Conservation (phyloP, 345 rosid species). For the Combretum micranthum region DNA sequence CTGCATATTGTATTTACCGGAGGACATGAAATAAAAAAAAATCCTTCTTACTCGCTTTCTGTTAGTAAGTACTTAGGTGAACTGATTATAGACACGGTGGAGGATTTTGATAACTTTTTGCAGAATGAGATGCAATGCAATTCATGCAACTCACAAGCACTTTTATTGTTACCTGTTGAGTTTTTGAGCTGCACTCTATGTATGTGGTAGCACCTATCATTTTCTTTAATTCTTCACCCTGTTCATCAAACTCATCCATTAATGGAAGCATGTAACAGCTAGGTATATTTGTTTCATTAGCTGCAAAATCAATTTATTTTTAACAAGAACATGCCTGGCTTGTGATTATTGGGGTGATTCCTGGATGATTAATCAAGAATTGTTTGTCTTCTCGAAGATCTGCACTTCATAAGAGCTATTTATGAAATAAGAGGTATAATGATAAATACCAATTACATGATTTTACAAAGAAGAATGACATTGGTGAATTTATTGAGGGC, state of each 20-base stretch:
- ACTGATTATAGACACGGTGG: too few species aligned
- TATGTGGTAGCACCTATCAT: constrained; percentile 9
- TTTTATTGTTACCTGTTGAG: constrained; percentile 7
- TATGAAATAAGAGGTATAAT: neutral
- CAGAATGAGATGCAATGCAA: too few species aligned
- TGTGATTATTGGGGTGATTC: constrained; percentile 5
- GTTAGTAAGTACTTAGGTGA: too few species aligned
- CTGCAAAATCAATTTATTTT: neutral
- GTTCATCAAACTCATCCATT: neutral
- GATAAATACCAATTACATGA: neutral
- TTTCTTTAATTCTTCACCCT: constrained; percentile 13
- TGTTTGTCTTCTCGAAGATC: constrained; percentile 12
- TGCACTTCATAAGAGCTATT: neutral
- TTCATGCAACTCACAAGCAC: too few species aligned
- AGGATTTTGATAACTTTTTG: too few species aligned
- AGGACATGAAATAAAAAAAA: too few species aligned
- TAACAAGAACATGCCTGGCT: constrained; percentile 3
- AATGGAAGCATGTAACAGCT: neutral
- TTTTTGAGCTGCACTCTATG: constrained; percentile 12
- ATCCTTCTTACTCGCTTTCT: too few species aligned
- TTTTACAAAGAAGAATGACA: neutral
- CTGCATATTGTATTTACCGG: too few species aligned
- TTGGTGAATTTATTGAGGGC: too few species aligned
- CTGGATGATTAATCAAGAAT: constrained; percentile 8
- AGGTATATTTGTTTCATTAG: neutral